Evolutionary conservation across 139 green algal genomes (phyloP).

Genomic region (Trebouxia sp.): DNA sequence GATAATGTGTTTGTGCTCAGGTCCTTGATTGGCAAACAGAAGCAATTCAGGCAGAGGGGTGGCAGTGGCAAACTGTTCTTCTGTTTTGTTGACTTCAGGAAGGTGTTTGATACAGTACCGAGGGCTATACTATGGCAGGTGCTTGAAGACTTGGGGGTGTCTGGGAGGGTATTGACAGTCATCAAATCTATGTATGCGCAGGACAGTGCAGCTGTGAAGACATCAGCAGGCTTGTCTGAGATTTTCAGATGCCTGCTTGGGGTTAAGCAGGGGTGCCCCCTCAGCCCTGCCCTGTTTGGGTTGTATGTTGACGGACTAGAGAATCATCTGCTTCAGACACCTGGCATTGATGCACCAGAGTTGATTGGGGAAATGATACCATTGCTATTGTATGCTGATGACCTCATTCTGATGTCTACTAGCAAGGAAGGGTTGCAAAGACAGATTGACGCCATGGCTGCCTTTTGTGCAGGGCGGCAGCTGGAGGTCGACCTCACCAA

Average conservation of each 20-base stretch:
- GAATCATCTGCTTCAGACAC: not conserved
- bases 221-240: not conserved
- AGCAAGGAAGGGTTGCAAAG: not conserved
- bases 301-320: constrained; percentile 36
- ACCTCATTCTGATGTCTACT: constrained; percentile 17
- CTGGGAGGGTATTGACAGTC: not conserved
- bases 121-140: constrained; percentile 1
- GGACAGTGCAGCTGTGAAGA: not conserved
- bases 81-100: constrained; percentile 26
- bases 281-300: constrained; percentile 32
- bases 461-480: not conserved
- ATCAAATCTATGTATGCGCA: not conserved
- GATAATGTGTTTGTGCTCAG: not conserved
- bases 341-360: not conserved
- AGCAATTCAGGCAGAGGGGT: not conserved
- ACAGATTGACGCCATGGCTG: not conserved
- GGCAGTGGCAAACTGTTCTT: not conserved
- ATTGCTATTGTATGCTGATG: constrained; percentile 35
- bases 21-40: not conserved
- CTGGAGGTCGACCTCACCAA: not conserved
- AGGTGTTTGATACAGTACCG: constrained; percentile 7
- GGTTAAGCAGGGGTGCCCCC: constrained; percentile 30
- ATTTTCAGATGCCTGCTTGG: constrained; percentile 2
- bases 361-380: not conserved
- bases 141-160: not conserved